phyloP scores from a whole-genome alignment of 1,139 yeast genomes.

The Nakaseomyces nivariensis region DNA sequence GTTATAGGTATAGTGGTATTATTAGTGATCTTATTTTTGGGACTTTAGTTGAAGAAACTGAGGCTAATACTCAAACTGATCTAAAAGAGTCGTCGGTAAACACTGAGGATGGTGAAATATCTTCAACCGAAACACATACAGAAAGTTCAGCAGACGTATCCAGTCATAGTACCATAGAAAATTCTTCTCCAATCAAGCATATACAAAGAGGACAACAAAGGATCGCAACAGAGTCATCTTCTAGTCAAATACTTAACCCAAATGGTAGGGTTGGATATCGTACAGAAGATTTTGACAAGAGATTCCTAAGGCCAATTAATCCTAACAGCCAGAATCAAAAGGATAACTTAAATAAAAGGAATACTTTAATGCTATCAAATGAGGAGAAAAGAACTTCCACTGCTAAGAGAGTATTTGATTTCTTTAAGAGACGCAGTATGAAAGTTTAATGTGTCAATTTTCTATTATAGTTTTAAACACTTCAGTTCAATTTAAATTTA shows the following conservation, averaged over 20 bases:
- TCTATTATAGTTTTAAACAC: neutral
- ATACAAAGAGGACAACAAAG: neutral
- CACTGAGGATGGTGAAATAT: neutral
- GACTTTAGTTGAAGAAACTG: constrained; percentile 13
- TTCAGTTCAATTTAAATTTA: too few relatives aligned
- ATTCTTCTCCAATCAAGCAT: neutral
- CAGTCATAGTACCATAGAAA: neutral
- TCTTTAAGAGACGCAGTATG: constrained; percentile 67
- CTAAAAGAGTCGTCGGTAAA: neutral
- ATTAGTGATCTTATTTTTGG: constrained; percentile 12
- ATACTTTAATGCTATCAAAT: neutral
- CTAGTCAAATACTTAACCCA: neutral
- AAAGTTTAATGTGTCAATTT: constrained; percentile 15
- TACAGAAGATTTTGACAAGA: neutral
- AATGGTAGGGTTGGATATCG: neutral
- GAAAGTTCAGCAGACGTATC: neutral
- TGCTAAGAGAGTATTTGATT: constrained; percentile 70
- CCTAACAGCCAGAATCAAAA: neutral
- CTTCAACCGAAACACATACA: neutral
- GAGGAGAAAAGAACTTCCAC: constrained; percentile 40
- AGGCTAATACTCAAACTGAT: neutral
- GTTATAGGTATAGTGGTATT: constrained; percentile 14
- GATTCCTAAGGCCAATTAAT: neutral
- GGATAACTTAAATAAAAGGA: neutral
- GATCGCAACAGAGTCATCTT: neutral